Evolutionary conservation across 371 early-diverging fungal genomes (phyloP).

Genomic region (Blakeslea trispora): DNA sequence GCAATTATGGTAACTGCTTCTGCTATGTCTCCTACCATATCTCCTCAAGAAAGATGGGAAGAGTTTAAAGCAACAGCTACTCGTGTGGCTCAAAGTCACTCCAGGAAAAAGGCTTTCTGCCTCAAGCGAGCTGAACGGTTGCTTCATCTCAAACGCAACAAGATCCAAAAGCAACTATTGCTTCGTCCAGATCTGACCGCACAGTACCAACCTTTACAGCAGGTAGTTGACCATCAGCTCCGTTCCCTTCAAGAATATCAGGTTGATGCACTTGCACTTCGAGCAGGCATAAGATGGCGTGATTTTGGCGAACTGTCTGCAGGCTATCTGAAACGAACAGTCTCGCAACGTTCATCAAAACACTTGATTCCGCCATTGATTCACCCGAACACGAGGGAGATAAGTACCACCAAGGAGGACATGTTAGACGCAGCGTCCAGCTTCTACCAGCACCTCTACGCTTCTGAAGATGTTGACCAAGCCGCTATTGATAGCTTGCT

Average conservation of each 20-base stretch:
- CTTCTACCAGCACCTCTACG: conserved; percentile 11
- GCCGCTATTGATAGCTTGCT: background rate
- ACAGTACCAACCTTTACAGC: background rate
- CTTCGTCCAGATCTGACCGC: conserved; percentile 8
- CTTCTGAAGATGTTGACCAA: conserved; percentile 8
- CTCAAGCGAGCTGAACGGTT: conserved; percentile 1
- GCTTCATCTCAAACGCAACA: conserved; percentile 1
- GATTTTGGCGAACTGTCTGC: conserved; percentile 9
- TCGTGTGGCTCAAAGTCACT: no score
- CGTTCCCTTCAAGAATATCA: conserved; percentile 3
- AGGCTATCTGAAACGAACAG: conserved; percentile 4
- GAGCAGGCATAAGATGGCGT: conserved; percentile 4
- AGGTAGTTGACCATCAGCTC: conserved; percentile 1
- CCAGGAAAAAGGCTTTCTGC: background rate
- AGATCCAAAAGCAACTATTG: conserved; percentile 7
- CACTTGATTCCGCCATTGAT: background rate
- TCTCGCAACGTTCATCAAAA: background rate
- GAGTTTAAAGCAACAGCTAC: no score
- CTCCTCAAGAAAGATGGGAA: no score
- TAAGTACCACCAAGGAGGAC: background rate
- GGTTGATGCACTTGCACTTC: conserved; percentile 1
- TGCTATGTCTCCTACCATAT: no score
- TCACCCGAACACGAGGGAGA: background rate
- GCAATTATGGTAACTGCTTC: no score
- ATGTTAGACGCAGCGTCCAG: conserved; percentile 9